Conservation (phyloP, 192 early-diverging fungal genomes). For the Backusella westeae region DNA sequence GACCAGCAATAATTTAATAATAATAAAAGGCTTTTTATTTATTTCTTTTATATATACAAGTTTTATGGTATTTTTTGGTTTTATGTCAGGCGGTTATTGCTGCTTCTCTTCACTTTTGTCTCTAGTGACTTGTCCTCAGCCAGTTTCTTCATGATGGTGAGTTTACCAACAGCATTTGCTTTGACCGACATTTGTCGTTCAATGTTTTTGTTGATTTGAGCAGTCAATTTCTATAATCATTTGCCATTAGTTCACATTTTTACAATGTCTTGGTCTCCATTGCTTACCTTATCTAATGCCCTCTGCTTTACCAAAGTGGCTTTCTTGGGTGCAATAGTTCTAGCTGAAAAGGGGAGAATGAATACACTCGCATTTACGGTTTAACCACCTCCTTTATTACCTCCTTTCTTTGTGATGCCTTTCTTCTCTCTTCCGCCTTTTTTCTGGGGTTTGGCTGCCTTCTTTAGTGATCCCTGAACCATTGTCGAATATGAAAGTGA, state of each 20-base stretch:
- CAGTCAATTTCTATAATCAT: constrained; percentile 42
- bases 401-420: constrained; percentile 24
- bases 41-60: background rate
- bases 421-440: constrained; percentile 20
- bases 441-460: background rate
- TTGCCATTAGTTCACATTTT: background rate
- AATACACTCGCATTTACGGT: background rate
- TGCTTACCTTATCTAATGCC: constrained; percentile 25
- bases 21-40: constrained; percentile 10
- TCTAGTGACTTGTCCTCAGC: constrained; percentile 48
- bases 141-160: constrained; percentile 74
- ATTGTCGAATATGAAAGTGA: background rate
- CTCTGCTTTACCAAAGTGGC: constrained; percentile 26
- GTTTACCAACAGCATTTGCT: constrained; percentile 71
- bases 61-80: constrained; percentile 3
- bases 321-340: constrained; percentile 39
- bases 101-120: background rate
- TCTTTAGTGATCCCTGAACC: constrained; percentile 21
- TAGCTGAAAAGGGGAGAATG: constrained; percentile 11
- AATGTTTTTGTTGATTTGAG: constrained; percentile 53
- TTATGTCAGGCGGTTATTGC: constrained; percentile 11
- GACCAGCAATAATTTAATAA: background rate
- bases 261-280: no score
- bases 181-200: constrained; percentile 67
- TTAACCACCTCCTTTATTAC: constrained; percentile 5